phyloP scores from a whole-genome alignment of 805 yeast species.

The Crinitomyces ghanaensis region DNA sequence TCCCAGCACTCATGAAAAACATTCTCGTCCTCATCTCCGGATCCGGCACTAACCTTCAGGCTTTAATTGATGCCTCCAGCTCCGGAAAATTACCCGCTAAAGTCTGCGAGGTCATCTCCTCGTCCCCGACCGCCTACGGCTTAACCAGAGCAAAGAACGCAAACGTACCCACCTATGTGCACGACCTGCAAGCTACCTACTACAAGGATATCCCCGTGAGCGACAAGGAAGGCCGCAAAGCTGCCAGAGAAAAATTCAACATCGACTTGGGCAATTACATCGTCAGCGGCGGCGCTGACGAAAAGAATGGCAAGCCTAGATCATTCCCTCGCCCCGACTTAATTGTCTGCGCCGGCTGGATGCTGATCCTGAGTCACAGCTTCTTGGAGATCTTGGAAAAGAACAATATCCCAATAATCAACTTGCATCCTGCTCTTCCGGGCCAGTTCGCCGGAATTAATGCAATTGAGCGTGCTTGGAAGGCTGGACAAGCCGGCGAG shows the following conservation, averaged over 20 bases:
- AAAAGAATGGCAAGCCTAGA: too few relatives aligned
- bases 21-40: conserved; percentile 86
- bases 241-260: conserved; percentile 64
- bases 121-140: conserved; percentile 80
- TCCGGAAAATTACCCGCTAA: conserved; percentile 31
- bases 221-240: conserved; percentile 42
- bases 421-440: conserved; percentile 94
- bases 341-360: conserved; percentile 98
- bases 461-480: conserved; percentile 94
- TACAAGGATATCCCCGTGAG: conserved; percentile 67
- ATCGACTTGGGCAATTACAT: conserved; percentile 63
- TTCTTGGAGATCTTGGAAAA: conserved; percentile 56
- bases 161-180: conserved; percentile 56
- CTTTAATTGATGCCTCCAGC: conserved; percentile 65
- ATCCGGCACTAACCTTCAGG: conserved; percentile 91
- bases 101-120: conserved; percentile 74
- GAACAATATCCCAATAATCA: conserved; percentile 66
- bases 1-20: too few relatives aligned
- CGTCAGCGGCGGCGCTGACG: too few relatives aligned
- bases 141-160: conserved; percentile 64
- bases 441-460: conserved; percentile 95
- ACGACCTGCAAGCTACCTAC: conserved; percentile 51
- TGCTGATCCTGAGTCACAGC: conserved; percentile 75
- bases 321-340: conserved; percentile 59
- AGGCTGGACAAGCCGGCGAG: conserved; percentile 82